Evolutionary conservation across 2,329 filamentous ascomycete genomes (phyloP), one percentile per base, ranked within the genome.

Genomic region (Fusarium sp.): DNA sequence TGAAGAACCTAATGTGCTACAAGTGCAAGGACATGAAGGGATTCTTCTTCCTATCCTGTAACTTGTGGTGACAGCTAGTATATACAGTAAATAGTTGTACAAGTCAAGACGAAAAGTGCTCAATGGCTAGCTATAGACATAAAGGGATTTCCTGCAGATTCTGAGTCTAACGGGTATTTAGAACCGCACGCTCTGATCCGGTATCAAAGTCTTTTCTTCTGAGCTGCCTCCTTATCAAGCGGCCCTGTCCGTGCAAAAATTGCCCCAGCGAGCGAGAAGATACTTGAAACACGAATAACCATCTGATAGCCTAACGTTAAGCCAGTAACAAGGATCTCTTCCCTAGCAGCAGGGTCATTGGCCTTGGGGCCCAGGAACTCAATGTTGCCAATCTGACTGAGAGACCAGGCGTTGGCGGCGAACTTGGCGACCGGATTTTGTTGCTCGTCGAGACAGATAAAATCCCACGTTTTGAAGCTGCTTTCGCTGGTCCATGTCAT

Each of bases 401-500:
- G 19, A 7, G 56, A 50, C 48, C 59, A 69, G 2, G 25, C 15
- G 24, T 60, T 59, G 4, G 66, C 56, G 0, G 61, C 56, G 43
- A 69, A 70, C n/a, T 42, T 65, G 13, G 67, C 67, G 1, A 70
- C 67, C 3, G 67, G 61, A 34, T 53, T 36, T 13, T 53, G 38
- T 22, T 69, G 48, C 36, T 65, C 64, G 7, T 67, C 64, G 4
- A 65, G 45, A 7, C 67, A 70, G 34, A 59, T 61, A 31, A 70
- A 70, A 28, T 67, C 56, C 67, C 67, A 70, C 6, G 46, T 64
- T 56, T 64, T 69, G 45, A 70, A 65, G 39, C 44, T 47, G 10
- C 47, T 46, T 0, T 19, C 29, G 32, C 61, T 67, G 1, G 58
- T 46, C 67, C 67, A 70, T 12, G 47, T 63, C 67, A 70, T 70